phyloP scores from a whole-genome alignment of 2,329 filamentous ascomycete species.

The Ophiosphaerella korrae region DNA sequence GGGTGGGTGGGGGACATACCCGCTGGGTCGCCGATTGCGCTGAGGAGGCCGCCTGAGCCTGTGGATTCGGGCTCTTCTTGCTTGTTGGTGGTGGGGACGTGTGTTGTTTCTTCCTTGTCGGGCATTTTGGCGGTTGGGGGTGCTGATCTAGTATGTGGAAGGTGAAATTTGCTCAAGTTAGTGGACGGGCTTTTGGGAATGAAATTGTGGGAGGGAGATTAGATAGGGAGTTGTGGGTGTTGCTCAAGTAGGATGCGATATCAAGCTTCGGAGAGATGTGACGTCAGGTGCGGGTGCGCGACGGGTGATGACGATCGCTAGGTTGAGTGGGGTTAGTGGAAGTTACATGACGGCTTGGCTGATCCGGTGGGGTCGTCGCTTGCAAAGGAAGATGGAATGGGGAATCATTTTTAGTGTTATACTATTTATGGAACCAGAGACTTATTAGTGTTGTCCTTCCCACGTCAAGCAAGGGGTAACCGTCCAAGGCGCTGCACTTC shows the following conservation, averaged over 20 bases:
- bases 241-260: background rate
- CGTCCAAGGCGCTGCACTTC: too few species aligned
- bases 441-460: too few species aligned
- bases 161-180: background rate
- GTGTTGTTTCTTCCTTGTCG: slow-evolving; percentile 10
- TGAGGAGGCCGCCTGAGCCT: slow-evolving; percentile 35
- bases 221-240: background rate
- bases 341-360: too few species aligned
- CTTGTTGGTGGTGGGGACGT: slow-evolving; percentile 33
- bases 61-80: slow-evolving; percentile 24
- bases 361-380: too few species aligned
- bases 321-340: background rate
- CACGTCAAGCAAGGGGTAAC: too few species aligned
- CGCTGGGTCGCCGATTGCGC: slow-evolving; percentile 37
- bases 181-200: background rate
- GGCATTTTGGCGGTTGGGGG: background rate
- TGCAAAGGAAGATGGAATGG: too few species aligned
- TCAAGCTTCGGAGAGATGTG: slow-evolving; percentile 6
- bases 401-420: too few species aligned
- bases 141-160: background rate
- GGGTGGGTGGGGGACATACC: slow-evolving; percentile 21
- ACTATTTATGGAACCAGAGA: too few species aligned
- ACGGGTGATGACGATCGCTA: background rate
- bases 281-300: slow-evolving; percentile 1
- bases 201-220: background rate